Percentiles rank a stretch among this genome's conserved stretches.
Evolutionary conservation across 129 eudicot species (phyloP).

Genomic region (Escallonia herrerae): DNA sequence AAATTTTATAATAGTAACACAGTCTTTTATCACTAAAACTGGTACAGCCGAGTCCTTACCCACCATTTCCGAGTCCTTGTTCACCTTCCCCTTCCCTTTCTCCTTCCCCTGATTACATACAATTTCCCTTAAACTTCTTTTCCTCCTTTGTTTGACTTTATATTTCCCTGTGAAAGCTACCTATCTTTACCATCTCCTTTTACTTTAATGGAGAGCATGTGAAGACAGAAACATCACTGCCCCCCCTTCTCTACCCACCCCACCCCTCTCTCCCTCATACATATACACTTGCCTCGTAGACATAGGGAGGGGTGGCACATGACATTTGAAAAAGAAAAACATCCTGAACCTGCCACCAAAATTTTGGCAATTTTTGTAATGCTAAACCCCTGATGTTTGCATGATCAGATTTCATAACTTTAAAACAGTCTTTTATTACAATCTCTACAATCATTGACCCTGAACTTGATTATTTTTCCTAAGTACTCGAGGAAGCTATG

Average conservation of each 20-base stretch:
- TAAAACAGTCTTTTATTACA: too few relatives aligned
- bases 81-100: too few relatives aligned
- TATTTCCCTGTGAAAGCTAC: neutral
- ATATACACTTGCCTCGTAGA: constrained; percentile 5
- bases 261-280: constrained; percentile 1
- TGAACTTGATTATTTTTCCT: too few relatives aligned
- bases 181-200: neutral
- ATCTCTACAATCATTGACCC: too few relatives aligned
- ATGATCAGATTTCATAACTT: neutral
- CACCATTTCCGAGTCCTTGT: too few relatives aligned
- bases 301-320: constrained; percentile 7
- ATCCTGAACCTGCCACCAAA: neutral
- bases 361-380: neutral
- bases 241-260: neutral
- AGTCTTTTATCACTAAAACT: too few relatives aligned
- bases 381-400: neutral
- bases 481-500: neutral
- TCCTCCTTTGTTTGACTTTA: neutral
- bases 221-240: neutral
- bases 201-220: constrained; percentile 5
- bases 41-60: too few relatives aligned
- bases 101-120: neutral
- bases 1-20: too few relatives aligned
- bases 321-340: neutral
- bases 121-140: neutral